Evolutionary conservation across 2,329 filamentous ascomycete genomes (phyloP).

Genomic region (Cladosporium sp.): DNA sequence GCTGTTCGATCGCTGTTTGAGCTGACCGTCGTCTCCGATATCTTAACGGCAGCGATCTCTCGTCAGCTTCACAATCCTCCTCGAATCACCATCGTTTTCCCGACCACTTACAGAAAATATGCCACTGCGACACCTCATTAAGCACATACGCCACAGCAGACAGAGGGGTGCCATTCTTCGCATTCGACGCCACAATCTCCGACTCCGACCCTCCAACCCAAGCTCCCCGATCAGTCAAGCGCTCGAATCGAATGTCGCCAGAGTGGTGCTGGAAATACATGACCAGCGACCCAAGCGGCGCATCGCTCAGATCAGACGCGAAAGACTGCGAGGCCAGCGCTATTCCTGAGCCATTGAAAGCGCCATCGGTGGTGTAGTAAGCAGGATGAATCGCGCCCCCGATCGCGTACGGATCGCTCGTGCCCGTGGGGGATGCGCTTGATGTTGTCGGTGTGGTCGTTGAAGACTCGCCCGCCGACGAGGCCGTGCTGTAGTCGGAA

Average conservation of each 20-base stretch:
- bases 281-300: constrained; percentile 36
- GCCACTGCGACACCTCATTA: constrained; percentile 30
- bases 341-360: constrained; percentile 46
- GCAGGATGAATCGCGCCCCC: constrained; percentile 37
- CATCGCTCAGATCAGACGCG: constrained; percentile 23
- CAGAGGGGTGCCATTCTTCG: constrained; percentile 41
- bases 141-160: constrained; percentile 40
- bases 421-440: constrained; percentile 3
- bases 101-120: constrained; percentile 32
- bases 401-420: constrained; percentile 26
- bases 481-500: too few relatives aligned
- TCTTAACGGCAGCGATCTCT: too few relatives aligned
- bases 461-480: neutral
- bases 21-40: constrained; percentile 35
- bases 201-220: constrained; percentile 38
- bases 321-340: constrained; percentile 44
- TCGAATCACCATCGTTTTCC: too few relatives aligned
- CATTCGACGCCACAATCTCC: constrained; percentile 38
- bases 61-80: too few relatives aligned
- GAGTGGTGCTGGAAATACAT: constrained; percentile 44
- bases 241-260: constrained; percentile 40
- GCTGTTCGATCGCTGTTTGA: constrained; percentile 37
- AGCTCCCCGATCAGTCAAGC: constrained; percentile 32
- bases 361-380: constrained; percentile 38
- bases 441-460: neutral